Base-by-base conservation (phyloP, 345 rosid species). In the Heritiera littoralis region DNA sequence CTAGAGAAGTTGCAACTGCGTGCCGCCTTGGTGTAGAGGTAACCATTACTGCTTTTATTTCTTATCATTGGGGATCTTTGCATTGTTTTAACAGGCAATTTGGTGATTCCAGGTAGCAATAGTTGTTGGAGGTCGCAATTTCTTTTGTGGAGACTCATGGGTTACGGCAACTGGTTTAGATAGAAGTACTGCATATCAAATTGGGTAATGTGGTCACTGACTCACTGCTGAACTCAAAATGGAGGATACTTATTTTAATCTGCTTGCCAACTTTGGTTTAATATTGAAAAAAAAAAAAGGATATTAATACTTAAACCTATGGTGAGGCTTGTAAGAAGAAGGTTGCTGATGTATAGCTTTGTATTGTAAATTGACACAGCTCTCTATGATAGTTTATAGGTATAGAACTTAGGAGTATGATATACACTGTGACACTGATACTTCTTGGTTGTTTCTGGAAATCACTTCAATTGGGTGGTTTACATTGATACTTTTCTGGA, bases 121-220 rank as follows among this genome's bases (percentile, higher is more conserved):
- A 80, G 97, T 93, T 77, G 93, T 95, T 85, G 98, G 98, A 72
- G 93, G 94, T 77, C 87, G 98, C 58, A 93, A 95, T 80, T 88
- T 93, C 77, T 93, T 95, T 77, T 90, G 95, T 80, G 90, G 98
- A 59, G 88, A 90, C 74, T 81, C 95, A 0, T 93, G 98, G 98
- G 88, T 95, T 30, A 84, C 91, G 68, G 90, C 95, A 52, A 90
- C 93, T 32, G 93, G 95, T 60, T 84, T 92, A 84, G 98, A 93
- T 78, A 90, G 97, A 84, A 87, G 86, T 77, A 88, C 95, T 73
- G 93, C 95, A 17, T 92, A 92, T 82, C 97, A 92, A 83, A 90
- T 90, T 79, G 92, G 98, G 98, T 95, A 83, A 83, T 79, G 67
- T 74, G 9, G 30, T 79, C 63, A 8, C 32, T 81, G 10, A 7